Evolutionary conservation across 805 yeast genomes (phyloP).

Genomic region (Maudiozyma serrabonitensis): DNA sequence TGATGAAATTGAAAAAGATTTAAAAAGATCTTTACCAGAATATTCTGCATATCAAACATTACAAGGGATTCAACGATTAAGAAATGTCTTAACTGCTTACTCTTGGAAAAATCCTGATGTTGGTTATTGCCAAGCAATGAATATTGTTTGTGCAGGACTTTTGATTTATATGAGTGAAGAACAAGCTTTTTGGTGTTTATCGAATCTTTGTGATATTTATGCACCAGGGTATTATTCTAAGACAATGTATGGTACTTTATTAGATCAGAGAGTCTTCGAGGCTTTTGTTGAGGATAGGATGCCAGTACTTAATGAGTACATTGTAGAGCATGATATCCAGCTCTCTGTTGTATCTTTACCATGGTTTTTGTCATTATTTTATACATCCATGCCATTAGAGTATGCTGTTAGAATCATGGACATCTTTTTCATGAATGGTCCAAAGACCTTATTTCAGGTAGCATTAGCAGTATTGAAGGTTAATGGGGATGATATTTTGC

Average conservation of each 20-base stretch:
- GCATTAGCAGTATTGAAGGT: constrained; percentile 83
- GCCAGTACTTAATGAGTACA: constrained; percentile 83
- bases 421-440: constrained; percentile 81
- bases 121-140: constrained; percentile 99
- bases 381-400: constrained; percentile 89
- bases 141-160: constrained; percentile 75
- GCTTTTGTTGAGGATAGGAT: constrained; percentile 78
- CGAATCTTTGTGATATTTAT: constrained; percentile 67
- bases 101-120: constrained; percentile 96
- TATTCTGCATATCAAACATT: constrained; percentile 84
- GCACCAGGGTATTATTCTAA: constrained; percentile 95
- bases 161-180: constrained; percentile 87
- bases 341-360: constrained; percentile 88
- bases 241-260: constrained; percentile 93
- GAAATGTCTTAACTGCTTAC: constrained; percentile 86
- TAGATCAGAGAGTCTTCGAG: constrained; percentile 92
- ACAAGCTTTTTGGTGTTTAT: constrained; percentile 91
- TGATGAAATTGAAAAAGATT: constrained; percentile 93
- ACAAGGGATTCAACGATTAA: constrained; percentile 75
- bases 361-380: constrained; percentile 87
- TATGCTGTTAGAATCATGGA: constrained; percentile 89
- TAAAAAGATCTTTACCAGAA: constrained; percentile 90
- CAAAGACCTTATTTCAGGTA: constrained; percentile 81
- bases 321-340: constrained; percentile 72
- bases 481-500: constrained; percentile 74